A percentile compares a stretch with the other conserved stretches of the same genome.
Evolutionary conservation across 306 rosid species (phyloP).

Genomic region (Dicorynia guianensis): DNA sequence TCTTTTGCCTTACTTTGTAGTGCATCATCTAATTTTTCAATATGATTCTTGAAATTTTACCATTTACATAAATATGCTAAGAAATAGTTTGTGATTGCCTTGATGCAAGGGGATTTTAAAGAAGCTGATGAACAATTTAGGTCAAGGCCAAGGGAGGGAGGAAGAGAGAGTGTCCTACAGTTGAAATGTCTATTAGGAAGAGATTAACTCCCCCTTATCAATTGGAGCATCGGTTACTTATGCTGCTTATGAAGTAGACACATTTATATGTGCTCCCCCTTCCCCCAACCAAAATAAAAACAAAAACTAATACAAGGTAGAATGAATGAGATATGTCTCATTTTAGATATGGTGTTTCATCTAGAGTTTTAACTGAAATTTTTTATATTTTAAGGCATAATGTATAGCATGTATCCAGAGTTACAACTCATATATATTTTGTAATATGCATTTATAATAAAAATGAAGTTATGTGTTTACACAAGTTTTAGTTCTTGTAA

Average conservation of each 20-base stretch:
- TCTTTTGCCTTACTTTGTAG: background rate
- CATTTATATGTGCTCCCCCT: background rate
- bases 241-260: constrained; percentile 31
- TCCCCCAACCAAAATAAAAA: no score
- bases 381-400: background rate
- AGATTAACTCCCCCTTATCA: constrained; percentile 71
- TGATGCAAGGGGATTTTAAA: constrained; percentile 80
- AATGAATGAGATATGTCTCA: background rate
- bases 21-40: background rate
- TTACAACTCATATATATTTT: background rate
- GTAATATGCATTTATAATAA: no score
- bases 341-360: background rate
- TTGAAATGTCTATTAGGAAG: constrained; percentile 79
- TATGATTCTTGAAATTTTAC: background rate
- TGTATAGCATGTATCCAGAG: background rate
- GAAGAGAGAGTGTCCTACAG: constrained; percentile 70
- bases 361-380: background rate
- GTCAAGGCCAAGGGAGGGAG: constrained; percentile 83
- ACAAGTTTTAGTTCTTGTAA: no score
- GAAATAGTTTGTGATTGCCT: constrained; percentile 1
- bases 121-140: constrained; percentile 73
- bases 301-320: background rate
- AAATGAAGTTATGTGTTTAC: no score
- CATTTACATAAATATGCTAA: background rate
- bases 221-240: constrained; percentile 48